Evolutionary conservation across 495 filamentous ascomycete species (phyloP), one percentile per base, ranked within the genome.

Genomic region (Penicillium flavigenum): DNA sequence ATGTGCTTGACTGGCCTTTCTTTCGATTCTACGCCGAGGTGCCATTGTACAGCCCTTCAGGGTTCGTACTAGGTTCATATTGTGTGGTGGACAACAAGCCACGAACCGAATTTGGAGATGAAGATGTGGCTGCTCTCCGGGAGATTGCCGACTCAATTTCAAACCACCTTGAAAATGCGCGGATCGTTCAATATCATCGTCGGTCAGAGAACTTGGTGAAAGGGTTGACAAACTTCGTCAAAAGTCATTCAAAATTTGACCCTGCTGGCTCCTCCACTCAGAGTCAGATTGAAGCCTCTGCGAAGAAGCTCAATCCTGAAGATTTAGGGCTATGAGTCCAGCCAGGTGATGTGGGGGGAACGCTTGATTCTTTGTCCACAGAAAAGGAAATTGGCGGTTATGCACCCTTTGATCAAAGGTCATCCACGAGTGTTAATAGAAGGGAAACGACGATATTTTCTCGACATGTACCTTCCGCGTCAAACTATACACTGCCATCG

Each of bases 11-110:
- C 24, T 64, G 70, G 72, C 67, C 81, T 0, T 58, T 67, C 51
- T 57, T 73, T 3, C 71, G 67, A 31, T 89, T 86, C 62, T 89
- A 88, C 54, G 83, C 80, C 8, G 85, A 82, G n/a, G 80, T 83
- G 3, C 85, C 86, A 0, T 72, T 89, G 12, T 67, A 78, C 26
- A 83, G 77, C 2, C 77, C 74, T 10, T 71, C 71, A 12, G 85
- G 85, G 5, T 77, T 83, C 34, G 74, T 79, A 3, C 83, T 89
- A 46, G 86, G 86, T 16, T 83, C 80, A 9, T 79, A 84, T 57
- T 85, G 82, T 49, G 72, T 87, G 17, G 67, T 85, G 2, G 83
- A 87, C 63, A 70, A 78, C 27, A 63, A 69, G 20, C 76, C 81
- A 19, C 73, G 78, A 2, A 39, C 57, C 1, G 62, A 71, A 9